Evolutionary conservation across 2,329 filamentous ascomycete genomes (phyloP), one percentile per base, ranked within the genome.

Genomic region (Colletotrichum orbiculare): DNA sequence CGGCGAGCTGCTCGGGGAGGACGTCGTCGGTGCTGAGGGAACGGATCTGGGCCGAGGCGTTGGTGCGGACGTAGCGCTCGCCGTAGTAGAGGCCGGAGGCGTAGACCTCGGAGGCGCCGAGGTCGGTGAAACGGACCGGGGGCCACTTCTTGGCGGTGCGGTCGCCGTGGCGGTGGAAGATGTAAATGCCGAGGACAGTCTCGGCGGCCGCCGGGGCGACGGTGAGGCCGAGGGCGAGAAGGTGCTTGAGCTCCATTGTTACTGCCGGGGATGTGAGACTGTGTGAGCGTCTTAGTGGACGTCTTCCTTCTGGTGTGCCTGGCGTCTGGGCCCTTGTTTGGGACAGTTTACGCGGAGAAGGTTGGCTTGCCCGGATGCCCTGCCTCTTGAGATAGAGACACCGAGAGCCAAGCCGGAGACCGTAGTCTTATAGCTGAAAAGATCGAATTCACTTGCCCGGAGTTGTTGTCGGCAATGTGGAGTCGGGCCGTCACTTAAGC

Each of bases 141-240:
- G 88, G 82, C 68, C 87, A 88, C 15, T 87, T 83, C 81, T 97
- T 97, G 68, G 92, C 81, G 1, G 93, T 95, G 60, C 94, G 89
- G 77, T 97, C 94, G 63, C 94, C 94, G 80, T 97, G 94, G 49
- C 94, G 91, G 71, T 93, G 89, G 82, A 96, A 97, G 78, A 97
- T 89, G 77, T 94, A 96, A 49, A 90, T 89, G 56, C 93, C 94
- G 13, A 97, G 83, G 35, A 96, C 83, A 1, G 89, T 91, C 80
- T 96, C 92, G 17, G 79, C 79, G 52, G 81, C 70, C 57, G 78
- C 73, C 53, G 81, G 71, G 46, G 81, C 75, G 67, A 81, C 69
- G 63, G 83, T 25, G 12, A 66, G 58, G 42, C 63, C 58, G 10
- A 66, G 47, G 38, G 63, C 70, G 46, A 66, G 41, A 61, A 82